These are phyloP conservation scores for Starmerella powellii DNA, from an alignment of 805 yeast genomes.

Conservation along the genomic window DNA sequence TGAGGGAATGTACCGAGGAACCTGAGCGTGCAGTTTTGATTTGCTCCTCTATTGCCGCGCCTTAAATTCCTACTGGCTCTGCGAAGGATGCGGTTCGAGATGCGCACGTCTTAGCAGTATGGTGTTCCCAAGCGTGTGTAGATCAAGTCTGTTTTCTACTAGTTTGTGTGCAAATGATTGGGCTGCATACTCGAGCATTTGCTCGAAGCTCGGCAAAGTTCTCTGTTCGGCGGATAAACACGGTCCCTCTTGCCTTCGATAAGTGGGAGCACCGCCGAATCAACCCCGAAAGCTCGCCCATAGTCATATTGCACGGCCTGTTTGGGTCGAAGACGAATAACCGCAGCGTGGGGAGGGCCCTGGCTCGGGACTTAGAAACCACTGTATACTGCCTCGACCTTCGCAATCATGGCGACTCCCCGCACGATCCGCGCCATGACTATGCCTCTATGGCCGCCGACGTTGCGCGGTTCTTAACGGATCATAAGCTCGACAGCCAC, in stretches of 20 bases:
- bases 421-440: slow-evolving; percentile 58
- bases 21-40: too few species aligned
- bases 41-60: too few species aligned
- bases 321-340: slow-evolving; percentile 79
- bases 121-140: too few species aligned
- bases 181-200: not conserved
- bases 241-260: slow-evolving; percentile 23
- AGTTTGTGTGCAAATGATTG: too few species aligned
- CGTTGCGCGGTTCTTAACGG: slow-evolving; percentile 56
- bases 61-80: too few species aligned
- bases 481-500: slow-evolving; percentile 29
- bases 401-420: slow-evolving; percentile 89
- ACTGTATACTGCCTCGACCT: slow-evolving; percentile 42
- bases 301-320: slow-evolving; percentile 74
- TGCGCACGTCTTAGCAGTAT: too few species aligned
- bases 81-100: too few species aligned
- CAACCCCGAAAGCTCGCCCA: slow-evolving; percentile 33
- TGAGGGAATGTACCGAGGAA: too few species aligned
- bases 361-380: slow-evolving; percentile 29
- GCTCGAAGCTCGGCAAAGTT: not conserved
- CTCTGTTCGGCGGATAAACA: slow-evolving; percentile 1
- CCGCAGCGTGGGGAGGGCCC: slow-evolving; percentile 54
- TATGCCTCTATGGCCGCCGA: slow-evolving; percentile 77
- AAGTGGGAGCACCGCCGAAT: slow-evolving; percentile 20
- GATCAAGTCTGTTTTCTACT: too few species aligned